A percentile compares a stretch with the other conserved stretches of the same genome.
Conservation (phyloP, 2,329 filamentous ascomycete species). For the Helotiales sp. region DNA sequence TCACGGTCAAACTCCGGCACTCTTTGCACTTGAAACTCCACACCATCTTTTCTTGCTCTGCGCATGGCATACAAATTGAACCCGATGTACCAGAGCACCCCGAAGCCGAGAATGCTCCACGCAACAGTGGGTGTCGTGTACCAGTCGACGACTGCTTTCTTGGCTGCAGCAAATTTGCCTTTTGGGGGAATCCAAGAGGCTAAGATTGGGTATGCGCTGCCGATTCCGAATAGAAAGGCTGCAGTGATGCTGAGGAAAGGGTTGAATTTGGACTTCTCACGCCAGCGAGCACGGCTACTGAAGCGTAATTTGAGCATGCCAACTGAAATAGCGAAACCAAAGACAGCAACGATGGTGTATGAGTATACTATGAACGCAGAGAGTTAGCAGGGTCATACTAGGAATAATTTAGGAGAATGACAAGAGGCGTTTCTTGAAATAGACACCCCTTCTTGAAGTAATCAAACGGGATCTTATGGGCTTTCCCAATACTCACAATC, state of each 20-base stretch:
- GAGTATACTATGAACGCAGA: too few species aligned
- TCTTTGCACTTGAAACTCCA: conserved; percentile 23
- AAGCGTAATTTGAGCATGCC: conserved; percentile 9
- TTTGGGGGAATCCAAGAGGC: background rate
- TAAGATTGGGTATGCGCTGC: background rate
- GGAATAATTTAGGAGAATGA: too few species aligned
- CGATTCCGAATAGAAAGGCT: background rate
- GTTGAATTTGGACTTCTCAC: background rate
- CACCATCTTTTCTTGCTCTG: conserved; percentile 17
- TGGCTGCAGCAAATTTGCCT: background rate
- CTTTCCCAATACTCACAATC: too few species aligned
- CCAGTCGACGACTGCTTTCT: conserved; percentile 12
- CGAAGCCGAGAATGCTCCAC: conserved; percentile 20
- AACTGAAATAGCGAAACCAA: conserved; percentile 8
- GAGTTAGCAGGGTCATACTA: too few species aligned
- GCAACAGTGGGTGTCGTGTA: conserved; percentile 21
- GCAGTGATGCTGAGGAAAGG: background rate
- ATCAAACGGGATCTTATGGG: too few species aligned
- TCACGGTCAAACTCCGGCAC: conserved; percentile 19
- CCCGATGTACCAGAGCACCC: conserved; percentile 16
- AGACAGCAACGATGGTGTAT: conserved; percentile 5
- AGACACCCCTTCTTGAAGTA: too few species aligned
- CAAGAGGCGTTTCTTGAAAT: too few species aligned
- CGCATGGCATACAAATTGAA: conserved; percentile 17
- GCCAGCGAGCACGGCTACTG: background rate